Percentiles rank a stretch among this genome's conserved stretches.
Evolutionary conservation across 257 asterid genomes (phyloP).

Genomic region (Penstemon barbatus): DNA sequence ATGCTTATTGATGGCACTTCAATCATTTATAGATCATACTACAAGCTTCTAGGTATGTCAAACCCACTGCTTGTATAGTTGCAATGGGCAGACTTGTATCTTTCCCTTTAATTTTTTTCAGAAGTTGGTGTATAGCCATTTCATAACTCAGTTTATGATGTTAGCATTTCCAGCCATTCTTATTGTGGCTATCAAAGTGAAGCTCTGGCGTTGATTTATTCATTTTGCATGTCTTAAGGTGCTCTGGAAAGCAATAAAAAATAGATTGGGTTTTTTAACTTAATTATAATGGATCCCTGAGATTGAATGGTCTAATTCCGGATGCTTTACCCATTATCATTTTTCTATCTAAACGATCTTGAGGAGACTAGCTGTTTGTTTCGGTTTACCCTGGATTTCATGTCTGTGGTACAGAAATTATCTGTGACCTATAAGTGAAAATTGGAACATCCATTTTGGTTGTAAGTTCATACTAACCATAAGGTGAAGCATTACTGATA

Average conservation of each 20-base stretch:
- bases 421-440: neutral
- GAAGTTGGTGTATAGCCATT: neutral
- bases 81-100: neutral
- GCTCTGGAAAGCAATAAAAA: too few relatives aligned
- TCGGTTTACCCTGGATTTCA: neutral
- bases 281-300: too few relatives aligned
- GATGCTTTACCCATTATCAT: too few relatives aligned
- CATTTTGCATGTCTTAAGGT: neutral
- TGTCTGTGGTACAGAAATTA: neutral
- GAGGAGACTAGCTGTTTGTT: too few relatives aligned
- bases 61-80: neutral
- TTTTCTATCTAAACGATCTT: too few relatives aligned
- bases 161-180: neutral
- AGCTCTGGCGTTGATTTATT: neutral
- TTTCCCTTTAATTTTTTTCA: neutral
- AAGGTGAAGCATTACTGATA: neutral
- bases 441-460: neutral
- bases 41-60: slow-evolving; percentile 80
- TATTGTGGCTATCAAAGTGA: neutral
- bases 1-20: slow-evolving; percentile 97
- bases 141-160: neutral
- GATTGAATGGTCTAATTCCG: too few relatives aligned
- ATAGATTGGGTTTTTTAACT: too few relatives aligned
- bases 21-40: slow-evolving; percentile 84
- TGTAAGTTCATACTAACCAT: neutral